Evolutionary conservation across 805 yeast genomes (phyloP).

Genomic region (Yarrowia sp.): DNA sequence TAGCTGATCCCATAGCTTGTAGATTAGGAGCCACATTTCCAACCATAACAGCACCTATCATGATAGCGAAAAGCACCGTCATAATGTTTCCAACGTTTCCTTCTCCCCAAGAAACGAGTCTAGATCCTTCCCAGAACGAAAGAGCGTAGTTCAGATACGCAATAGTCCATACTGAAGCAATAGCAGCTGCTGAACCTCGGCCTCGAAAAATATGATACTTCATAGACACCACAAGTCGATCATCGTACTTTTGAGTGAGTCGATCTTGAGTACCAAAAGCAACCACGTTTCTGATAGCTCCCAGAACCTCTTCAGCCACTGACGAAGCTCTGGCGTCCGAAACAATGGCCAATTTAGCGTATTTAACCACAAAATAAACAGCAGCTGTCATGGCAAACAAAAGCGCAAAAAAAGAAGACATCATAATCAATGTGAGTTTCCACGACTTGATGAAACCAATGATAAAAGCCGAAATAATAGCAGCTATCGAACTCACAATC

Average conservation of each 20-base stretch:
- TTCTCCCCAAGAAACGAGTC: constrained; percentile 38
- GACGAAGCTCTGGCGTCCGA: constrained; percentile 39
- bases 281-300: constrained; percentile 42
- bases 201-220: constrained; percentile 34
- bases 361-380: constrained; percentile 36
- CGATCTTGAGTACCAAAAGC: constrained; percentile 44
- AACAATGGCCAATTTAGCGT: constrained; percentile 29
- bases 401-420: constrained; percentile 38
- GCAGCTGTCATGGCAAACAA: constrained; percentile 35
- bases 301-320: constrained; percentile 43
- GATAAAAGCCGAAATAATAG: constrained; percentile 41
- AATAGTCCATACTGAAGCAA: constrained; percentile 39
- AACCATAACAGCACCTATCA: constrained; percentile 44
- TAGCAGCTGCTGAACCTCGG: constrained; percentile 36
- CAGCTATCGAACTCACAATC: constrained; percentile 40
- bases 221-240: constrained; percentile 33
- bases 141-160: constrained; percentile 41
- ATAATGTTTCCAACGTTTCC: constrained; percentile 39
- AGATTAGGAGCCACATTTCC: constrained; percentile 44
- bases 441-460: constrained; percentile 40
- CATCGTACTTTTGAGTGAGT: constrained; percentile 37
- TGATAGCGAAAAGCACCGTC: constrained; percentile 41
- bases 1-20: constrained; percentile 40
- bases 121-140: constrained; percentile 45
- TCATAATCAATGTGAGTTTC: constrained; percentile 39